phyloP scores from a whole-genome alignment of 306 rosid species.

The Trifolium pratense region DNA sequence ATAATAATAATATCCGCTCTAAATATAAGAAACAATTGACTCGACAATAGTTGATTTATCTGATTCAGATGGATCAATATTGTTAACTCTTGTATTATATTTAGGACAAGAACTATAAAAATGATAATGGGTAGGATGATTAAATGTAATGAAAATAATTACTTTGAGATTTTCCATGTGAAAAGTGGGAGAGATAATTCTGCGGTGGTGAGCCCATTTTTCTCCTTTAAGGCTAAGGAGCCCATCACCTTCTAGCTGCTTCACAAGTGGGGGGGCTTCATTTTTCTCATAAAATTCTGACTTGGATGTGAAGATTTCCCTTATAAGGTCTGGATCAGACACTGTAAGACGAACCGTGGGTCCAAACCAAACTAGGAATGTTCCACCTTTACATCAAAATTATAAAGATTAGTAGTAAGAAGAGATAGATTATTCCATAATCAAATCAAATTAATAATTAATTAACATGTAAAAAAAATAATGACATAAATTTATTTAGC shows the following conservation, averaged over 20 bases:
- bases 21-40: too few relatives aligned
- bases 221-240: slow-evolving; percentile 92
- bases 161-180: slow-evolving; percentile 95
- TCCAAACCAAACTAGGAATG: slow-evolving; percentile 97
- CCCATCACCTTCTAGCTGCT: slow-evolving; percentile 96
- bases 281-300: slow-evolving; percentile 85
- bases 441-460: neutral
- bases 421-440: neutral
- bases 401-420: neutral
- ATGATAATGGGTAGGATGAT: neutral
- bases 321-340: slow-evolving; percentile 86
- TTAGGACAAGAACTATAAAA: too few relatives aligned
- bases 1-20: too few relatives aligned
- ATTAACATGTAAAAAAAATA: neutral
- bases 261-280: slow-evolving; percentile 93
- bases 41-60: too few relatives aligned
- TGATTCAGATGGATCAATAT: too few relatives aligned
- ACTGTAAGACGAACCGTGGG: slow-evolving; percentile 80
- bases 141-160: neutral
- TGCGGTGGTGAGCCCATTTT: slow-evolving; percentile 95
- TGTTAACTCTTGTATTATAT: too few relatives aligned
- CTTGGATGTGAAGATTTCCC: slow-evolving; percentile 86
- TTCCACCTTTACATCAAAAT: slow-evolving; percentile 56
- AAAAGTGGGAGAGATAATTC: slow-evolving; percentile 85
- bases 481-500: neutral